Percentiles rank a stretch among this genome's conserved stretches.
These are phyloP conservation scores for Moesziomyces antarcticus DNA, from an alignment of 1,284 basidiomycete species.

Conservation along the genomic window DNA sequence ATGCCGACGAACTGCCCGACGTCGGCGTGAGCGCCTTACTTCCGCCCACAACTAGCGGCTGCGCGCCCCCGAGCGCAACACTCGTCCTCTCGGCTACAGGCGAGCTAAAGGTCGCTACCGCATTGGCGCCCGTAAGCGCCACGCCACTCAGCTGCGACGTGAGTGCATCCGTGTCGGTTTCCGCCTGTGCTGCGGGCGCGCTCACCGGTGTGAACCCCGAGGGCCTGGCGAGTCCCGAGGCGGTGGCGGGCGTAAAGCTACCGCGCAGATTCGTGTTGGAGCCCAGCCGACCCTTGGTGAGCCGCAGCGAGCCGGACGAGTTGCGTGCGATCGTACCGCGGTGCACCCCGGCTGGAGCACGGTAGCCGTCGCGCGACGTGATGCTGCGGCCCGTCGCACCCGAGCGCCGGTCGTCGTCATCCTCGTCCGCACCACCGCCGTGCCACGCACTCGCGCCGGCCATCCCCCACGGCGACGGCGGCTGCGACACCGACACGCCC, in stretches of 20 bases:
- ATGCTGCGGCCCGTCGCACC: constrained; percentile 18
- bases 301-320: constrained; percentile 29
- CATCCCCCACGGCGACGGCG: constrained; percentile 9
- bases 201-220: not conserved
- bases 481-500: constrained; percentile 12
- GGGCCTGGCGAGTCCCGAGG: not conserved
- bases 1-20: no score
- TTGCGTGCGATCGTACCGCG: constrained; percentile 28
- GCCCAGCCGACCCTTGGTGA: constrained; percentile 33
- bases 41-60: no score
- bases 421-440: not conserved
- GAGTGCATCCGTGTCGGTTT: constrained; percentile 15
- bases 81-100: not conserved
- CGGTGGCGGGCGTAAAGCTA: constrained; percentile 6
- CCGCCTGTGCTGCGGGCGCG: not conserved
- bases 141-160: constrained; percentile 31
- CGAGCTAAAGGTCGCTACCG: constrained; percentile 18
- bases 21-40: no score
- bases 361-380: constrained; percentile 24
- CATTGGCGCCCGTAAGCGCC: constrained; percentile 17
- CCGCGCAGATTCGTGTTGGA: constrained; percentile 26
- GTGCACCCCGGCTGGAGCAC: constrained; percentile 7
- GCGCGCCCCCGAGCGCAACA: no score
- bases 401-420: constrained; percentile 19
- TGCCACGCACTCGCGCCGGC: not conserved